Evolutionary conservation across 805 yeast genomes (phyloP).

Genomic region (Candida awuae): DNA sequence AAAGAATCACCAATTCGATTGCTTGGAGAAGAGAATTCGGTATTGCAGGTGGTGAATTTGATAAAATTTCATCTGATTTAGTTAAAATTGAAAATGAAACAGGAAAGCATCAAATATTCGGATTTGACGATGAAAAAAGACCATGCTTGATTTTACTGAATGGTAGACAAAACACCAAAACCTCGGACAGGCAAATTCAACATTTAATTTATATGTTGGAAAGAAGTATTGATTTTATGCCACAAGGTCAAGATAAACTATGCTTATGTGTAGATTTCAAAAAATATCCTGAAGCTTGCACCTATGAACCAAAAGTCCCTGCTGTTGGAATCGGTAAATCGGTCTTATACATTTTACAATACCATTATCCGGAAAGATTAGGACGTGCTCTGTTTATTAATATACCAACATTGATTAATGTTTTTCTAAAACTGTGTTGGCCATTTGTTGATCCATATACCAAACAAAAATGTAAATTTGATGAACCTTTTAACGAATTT

Average conservation of each 20-base stretch:
- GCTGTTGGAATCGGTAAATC: slow-evolving; percentile 81
- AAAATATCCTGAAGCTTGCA: slow-evolving; percentile 49
- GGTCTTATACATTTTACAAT: slow-evolving; percentile 84
- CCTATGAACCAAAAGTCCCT: slow-evolving; percentile 45
- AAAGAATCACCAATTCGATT: slow-evolving; percentile 64
- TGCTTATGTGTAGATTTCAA: slow-evolving; percentile 91
- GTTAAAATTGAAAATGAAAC: slow-evolving; percentile 70
- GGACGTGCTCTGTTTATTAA: slow-evolving; percentile 88
- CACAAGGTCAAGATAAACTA: slow-evolving; percentile 88
- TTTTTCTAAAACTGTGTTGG: slow-evolving; percentile 83
- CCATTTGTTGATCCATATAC: slow-evolving; percentile 97
- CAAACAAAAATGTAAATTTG: slow-evolving; percentile 84
- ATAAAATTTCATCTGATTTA: slow-evolving; percentile 43
- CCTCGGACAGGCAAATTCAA: slow-evolving; percentile 84
- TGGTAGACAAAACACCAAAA: slow-evolving; percentile 95
- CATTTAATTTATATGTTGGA: slow-evolving; percentile 91
- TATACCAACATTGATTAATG: slow-evolving; percentile 93
- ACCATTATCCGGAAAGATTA: slow-evolving; percentile 93
- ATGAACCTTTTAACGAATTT: slow-evolving; percentile 78
- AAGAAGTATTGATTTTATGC: slow-evolving; percentile 89
- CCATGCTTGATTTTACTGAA: slow-evolving; percentile 87
- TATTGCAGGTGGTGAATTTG: slow-evolving; percentile 42
- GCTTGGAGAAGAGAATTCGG: slow-evolving; percentile 96
- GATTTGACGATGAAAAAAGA: slow-evolving; percentile 82
- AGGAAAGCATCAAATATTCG: slow-evolving; percentile 85